A percentile compares a stretch with the other conserved stretches of the same genome.
These are phyloP conservation scores for Trichoderma harzianum DNA, from an alignment of 2,329 filamentous ascomycete species.

Conservation along the genomic window DNA sequence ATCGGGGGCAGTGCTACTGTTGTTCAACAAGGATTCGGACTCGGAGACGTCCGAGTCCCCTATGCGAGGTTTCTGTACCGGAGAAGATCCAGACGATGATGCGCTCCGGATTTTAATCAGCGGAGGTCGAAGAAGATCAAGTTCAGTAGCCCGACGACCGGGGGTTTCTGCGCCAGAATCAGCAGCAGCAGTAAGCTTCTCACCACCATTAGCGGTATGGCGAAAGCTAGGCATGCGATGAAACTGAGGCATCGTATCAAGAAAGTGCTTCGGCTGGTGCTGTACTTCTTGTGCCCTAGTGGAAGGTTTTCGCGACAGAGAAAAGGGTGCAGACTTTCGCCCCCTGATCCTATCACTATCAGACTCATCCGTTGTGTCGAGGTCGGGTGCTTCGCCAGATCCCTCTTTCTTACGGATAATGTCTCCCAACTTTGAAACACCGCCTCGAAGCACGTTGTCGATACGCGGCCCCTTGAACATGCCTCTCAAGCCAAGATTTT, in stretches of 20 bases:
- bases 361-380: constrained; percentile 47
- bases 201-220: constrained; percentile 18
- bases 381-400: constrained; percentile 34
- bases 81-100: constrained; percentile 38
- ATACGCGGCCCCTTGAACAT: constrained; percentile 77
- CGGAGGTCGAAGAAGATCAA: constrained; percentile 48
- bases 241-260: constrained; percentile 53
- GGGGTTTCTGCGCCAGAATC: neutral
- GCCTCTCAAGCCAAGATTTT: constrained; percentile 46
- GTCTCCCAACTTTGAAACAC: constrained; percentile 56
- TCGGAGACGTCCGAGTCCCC: constrained; percentile 39
- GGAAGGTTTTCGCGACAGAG: constrained; percentile 35
- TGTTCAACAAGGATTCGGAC: constrained; percentile 34
- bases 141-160: constrained; percentile 43
- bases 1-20: constrained; percentile 24
- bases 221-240: constrained; percentile 34
- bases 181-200: constrained; percentile 22
- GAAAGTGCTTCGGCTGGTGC: constrained; percentile 42
- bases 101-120: constrained; percentile 46
- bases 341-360: constrained; percentile 44
- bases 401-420: constrained; percentile 55
- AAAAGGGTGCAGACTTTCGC: constrained; percentile 34
- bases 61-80: constrained; percentile 20
- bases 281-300: constrained; percentile 30
- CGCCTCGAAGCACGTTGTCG: constrained; percentile 64